A percentile compares a stretch with the other conserved stretches of the same genome.
Conservation (phyloP, 2,329 filamentous ascomycete genomes). For the Verticillium nonalfalfae region DNA sequence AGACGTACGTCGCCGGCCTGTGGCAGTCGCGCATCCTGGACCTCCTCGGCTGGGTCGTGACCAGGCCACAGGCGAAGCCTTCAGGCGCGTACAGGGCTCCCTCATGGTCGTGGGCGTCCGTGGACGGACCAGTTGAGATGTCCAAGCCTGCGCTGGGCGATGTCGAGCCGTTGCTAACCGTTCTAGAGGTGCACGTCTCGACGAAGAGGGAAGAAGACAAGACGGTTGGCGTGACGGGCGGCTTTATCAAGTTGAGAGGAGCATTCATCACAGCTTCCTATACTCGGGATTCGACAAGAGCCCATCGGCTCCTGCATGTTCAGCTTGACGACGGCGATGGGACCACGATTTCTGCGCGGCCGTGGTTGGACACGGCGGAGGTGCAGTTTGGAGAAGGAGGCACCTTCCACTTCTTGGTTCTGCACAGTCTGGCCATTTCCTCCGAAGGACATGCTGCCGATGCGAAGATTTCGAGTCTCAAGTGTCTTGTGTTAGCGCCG, state of each 20-base stretch:
- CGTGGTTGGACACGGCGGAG: background rate
- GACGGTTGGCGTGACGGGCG: too few relatives aligned
- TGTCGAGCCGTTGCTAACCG: too few relatives aligned
- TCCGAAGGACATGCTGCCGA: too few relatives aligned
- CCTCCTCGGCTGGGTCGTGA: constrained; percentile 18
- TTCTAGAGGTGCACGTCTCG: too few relatives aligned
- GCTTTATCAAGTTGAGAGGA: background rate
- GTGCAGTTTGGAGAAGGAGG: background rate
- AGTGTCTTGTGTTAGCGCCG: background rate
- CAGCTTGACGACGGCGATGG: background rate
- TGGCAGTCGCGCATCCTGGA: constrained; percentile 1
- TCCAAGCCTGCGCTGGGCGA: background rate
- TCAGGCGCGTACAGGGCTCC: background rate
- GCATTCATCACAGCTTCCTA: background rate
- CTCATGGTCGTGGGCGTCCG: background rate
- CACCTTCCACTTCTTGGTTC: background rate
- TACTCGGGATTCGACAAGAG: background rate
- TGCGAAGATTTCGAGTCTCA: background rate
- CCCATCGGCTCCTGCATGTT: background rate
- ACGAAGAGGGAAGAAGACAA: too few relatives aligned
- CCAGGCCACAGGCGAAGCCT: background rate
- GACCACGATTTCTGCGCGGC: background rate
- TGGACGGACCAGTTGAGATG: background rate
- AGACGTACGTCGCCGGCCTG: constrained; percentile 3
- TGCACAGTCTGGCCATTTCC: background rate